phyloP scores from a whole-genome alignment of 805 yeast species.

The Candida takata region DNA sequence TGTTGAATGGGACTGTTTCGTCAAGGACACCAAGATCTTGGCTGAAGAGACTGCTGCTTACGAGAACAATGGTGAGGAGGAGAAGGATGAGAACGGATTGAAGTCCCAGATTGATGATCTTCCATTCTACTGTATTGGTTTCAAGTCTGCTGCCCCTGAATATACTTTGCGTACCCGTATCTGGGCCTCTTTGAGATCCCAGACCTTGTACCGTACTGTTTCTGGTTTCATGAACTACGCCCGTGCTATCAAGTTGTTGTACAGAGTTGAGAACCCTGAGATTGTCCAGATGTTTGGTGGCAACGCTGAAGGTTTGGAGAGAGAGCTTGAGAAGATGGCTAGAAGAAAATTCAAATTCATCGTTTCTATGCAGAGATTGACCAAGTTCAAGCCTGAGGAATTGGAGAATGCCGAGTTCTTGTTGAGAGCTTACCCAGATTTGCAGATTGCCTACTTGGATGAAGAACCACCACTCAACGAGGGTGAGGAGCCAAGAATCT shows the following conservation, averaged over 20 bases:
- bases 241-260: constrained; percentile 87
- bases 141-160: constrained; percentile 96
- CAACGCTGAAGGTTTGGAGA: constrained; percentile 92
- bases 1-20: constrained; percentile 96
- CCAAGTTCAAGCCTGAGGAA: constrained; percentile 66
- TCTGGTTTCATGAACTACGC: constrained; percentile 99
- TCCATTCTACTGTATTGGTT: constrained; percentile 94
- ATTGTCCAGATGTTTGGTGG: constrained; percentile 98
- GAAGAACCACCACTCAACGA: constrained; percentile 77
- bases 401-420: constrained; percentile 74
- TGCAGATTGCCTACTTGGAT: constrained; percentile 88
- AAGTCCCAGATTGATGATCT: constrained; percentile 84
- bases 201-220: constrained; percentile 92
- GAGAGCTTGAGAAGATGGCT: constrained; percentile 89
- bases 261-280: constrained; percentile 93
- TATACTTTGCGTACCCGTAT: constrained; percentile 93
- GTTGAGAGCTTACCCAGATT: constrained; percentile 76
- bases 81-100: constrained; percentile 59
- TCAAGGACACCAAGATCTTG: constrained; percentile 88
- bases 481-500: constrained; percentile 66
- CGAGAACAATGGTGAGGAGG: constrained; percentile 36
- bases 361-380: constrained; percentile 82
- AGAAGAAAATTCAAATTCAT: constrained; percentile 74
- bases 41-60: constrained; percentile 91
- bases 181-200: constrained; percentile 97